phyloP scores from a whole-genome alignment of 2,329 filamentous ascomycete species.

The Cadophora malorum region DNA sequence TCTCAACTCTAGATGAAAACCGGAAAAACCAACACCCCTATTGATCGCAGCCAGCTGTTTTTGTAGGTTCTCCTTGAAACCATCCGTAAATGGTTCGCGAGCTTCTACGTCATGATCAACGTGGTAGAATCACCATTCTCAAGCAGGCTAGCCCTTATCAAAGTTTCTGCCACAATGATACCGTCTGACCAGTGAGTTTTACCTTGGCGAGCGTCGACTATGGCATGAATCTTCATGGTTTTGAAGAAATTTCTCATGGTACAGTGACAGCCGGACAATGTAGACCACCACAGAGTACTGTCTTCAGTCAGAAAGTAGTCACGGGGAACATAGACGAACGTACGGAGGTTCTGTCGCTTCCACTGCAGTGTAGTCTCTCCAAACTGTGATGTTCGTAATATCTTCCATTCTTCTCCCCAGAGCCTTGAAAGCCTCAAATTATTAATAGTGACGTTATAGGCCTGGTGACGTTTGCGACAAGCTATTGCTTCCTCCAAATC shows the following conservation, averaged over 20 bases:
- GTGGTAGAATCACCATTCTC: neutral
- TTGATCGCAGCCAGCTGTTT: neutral
- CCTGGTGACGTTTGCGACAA: neutral
- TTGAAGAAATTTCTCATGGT: neutral
- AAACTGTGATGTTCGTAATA: neutral
- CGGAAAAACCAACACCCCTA: neutral
- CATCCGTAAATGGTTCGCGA: neutral
- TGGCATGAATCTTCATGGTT: neutral
- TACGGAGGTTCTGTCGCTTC: no score
- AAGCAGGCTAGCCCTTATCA: neutral
- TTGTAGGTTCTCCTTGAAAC: neutral
- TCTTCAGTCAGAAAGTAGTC: no score
- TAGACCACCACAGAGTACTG: neutral
- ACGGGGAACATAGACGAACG: no score
- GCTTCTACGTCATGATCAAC: neutral
- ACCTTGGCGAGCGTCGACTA: neutral
- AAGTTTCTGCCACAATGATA: neutral
- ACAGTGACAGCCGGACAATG: conserved; percentile 1
- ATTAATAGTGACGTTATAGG: neutral
- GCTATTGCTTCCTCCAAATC: neutral
- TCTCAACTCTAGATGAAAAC: neutral
- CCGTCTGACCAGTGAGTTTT: neutral
- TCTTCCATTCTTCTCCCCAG: neutral
- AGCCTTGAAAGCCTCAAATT: neutral
- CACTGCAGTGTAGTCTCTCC: neutral